Conservation (phyloP, 1,139 yeast genomes). For the Candida labiduridarum region DNA sequence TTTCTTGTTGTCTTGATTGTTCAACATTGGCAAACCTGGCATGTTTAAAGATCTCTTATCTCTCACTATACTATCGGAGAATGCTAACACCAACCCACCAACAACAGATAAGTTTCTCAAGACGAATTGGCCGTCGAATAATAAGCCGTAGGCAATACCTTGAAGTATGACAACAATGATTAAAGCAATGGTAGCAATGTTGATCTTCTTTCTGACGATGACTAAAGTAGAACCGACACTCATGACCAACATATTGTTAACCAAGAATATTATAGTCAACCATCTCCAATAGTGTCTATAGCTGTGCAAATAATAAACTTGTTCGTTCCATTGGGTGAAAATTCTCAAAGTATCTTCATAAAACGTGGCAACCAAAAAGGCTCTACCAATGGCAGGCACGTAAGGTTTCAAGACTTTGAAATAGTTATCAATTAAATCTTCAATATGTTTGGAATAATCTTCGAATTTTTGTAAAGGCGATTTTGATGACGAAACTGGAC, state of each 20-base stretch:
- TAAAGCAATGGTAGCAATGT: conserved; percentile 72
- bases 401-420: conserved; percentile 63
- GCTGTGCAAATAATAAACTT: conserved; percentile 79
- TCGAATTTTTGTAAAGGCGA: conserved; percentile 47
- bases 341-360: conserved; percentile 89
- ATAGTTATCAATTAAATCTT: conserved; percentile 49
- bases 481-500: conserved; percentile 27
- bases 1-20: conserved; percentile 81
- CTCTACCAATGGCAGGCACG: conserved; percentile 85
- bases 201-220: conserved; percentile 69
- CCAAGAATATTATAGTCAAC: conserved; percentile 71
- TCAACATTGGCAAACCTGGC: conserved; percentile 91
- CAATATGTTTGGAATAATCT: conserved; percentile 45
- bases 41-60: conserved; percentile 70
- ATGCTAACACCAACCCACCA: conserved; percentile 89
- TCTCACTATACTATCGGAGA: conserved; percentile 85
- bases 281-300: conserved; percentile 81
- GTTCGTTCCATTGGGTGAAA: conserved; percentile 87
- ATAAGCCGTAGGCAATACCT: conserved; percentile 87
- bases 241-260: conserved; percentile 72
- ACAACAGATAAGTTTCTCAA: conserved; percentile 86
- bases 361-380: conserved; percentile 91
- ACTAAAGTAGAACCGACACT: conserved; percentile 69
- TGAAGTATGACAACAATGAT: conserved; percentile 77
- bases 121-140: conserved; percentile 79